These are phyloP conservation scores for Diaporthe ampelina DNA, from an alignment of 2,329 filamentous ascomycete species.

Conservation along the genomic window DNA sequence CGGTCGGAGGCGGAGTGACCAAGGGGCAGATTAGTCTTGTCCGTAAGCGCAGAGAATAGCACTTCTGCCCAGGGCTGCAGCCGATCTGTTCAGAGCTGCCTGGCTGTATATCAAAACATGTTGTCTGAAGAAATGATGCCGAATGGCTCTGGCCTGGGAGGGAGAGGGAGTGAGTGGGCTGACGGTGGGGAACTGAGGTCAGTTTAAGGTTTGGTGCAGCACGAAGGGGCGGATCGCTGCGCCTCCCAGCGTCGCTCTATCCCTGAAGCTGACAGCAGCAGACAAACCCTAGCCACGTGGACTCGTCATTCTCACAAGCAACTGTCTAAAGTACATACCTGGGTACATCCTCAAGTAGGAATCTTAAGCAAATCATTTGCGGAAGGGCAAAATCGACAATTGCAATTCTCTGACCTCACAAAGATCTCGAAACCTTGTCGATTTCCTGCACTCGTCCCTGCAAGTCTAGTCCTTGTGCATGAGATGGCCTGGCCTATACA, in stretches of 20 bases:
- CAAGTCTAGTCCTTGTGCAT: no score
- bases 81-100: accelerated
- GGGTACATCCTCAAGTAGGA: no score
- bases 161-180: background rate
- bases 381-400: no score
- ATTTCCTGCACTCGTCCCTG: no score
- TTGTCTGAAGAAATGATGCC: background rate
- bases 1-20: background rate
- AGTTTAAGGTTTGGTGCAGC: slow-evolving; percentile 26
- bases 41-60: background rate
- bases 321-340: no score
- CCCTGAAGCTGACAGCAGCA: slow-evolving; percentile 11
- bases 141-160: background rate
- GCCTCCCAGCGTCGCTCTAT: slow-evolving; percentile 1
- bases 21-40: background rate
- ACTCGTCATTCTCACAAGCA: no score
- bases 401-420: no score
- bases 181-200: slow-evolving; percentile 6
- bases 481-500: no score
- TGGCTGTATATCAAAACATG: background rate
- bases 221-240: background rate
- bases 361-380: no score
- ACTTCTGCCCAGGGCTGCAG: background rate
- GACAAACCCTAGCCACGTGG: background rate
- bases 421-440: no score